Evolutionary conservation across 2,329 filamentous ascomycete genomes (phyloP), one percentile per base, ranked within the genome.

Genomic region (Cordyceps cateniannulata): DNA sequence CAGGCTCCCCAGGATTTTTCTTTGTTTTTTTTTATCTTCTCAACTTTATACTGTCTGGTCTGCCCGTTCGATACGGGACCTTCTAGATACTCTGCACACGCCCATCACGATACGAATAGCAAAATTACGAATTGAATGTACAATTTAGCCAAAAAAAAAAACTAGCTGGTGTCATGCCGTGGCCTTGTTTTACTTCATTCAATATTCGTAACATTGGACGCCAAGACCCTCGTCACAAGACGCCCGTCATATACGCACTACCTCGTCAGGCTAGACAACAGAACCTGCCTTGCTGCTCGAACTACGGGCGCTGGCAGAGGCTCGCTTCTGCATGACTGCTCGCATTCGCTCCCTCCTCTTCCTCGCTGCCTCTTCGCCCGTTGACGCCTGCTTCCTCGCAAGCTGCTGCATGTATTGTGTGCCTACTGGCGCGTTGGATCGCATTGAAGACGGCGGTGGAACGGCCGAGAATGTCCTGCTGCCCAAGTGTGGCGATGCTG

Each of bases 321-420:
- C 65, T 22, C 63, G 66, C 50, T 64, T 69, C 35, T 67, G 63
- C 59, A 72, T 69, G 59, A 70, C 66, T 35, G 69, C 68, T 20
- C 66, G 62, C 29, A 73, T 60, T 67, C 42, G 65, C 63, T 40
- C 70, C 65, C 49, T 68, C 68, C 7, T 57, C 62, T 22, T 66
- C 66, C 62, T 32, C 60, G 58, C 22, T 54, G 57, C 16, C 60
- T 62, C 7, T 62, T 65, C 40, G 63, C 53, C 48, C 20, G 57
- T 62, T 10, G 62, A 22, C 6, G 59, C 64, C 27, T 47, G 57
- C 8, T 54, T 63, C 3, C 65, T 64, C 2, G 62, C 42, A 10
- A 70, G 62, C 2, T 59, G 67, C 14, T 62, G 59, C 38, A 68
- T 62, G 40, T 72, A 68, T 16, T 65, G 65, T 9, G 70, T 67